Base-by-base conservation (phyloP, 2,329 filamentous ascomycete genomes). In the Trichophyton mentagrophytes region DNA sequence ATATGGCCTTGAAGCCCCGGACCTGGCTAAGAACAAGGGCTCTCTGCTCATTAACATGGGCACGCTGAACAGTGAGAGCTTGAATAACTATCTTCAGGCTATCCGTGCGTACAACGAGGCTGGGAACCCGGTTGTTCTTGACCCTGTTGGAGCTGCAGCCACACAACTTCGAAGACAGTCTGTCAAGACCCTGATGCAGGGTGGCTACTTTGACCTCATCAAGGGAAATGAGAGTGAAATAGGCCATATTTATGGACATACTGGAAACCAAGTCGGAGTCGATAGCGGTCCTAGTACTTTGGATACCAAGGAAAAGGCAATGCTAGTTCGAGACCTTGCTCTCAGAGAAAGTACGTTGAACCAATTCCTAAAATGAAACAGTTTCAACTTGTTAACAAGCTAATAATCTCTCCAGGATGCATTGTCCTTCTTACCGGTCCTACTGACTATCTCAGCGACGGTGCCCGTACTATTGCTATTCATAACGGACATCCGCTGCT, bases 191-290 rank as follows among this genome's bases (percentile, higher is more conserved):
- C 82, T 97, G 42, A 79, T 96, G 69, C 77, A 82, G 0, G 80
- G 78, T 2, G 90, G 90, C 44, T 89, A 89, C 72, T 88, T 95
- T 67, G 84, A 89, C 71, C 79, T 96, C 47, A 91, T 97, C 74
- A 97, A 97, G 71, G 92, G 92, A 57, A 97, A 97, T 73, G 89
- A 95, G 70, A 85, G 87, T 60, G 93, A 97, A 73, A 90, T 97
- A 63, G 79, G 82, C 56, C 85, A 88, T 2, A 84, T 92, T 0
- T 82, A 81, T 44, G 87, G 86, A 47, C 77, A 80, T 49, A 74
- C 70, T 25, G 74, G 78, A 1, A 82, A 85, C 64, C 92, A 96
- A 73, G 85, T 86, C 49, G 92, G 92, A 57, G 92, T 97, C 9
- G 92, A 97, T 73, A 89, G 86, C 64, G 82, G 81, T 0, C 74